Evolutionary conservation across 179 eudicot species (phyloP).

Genomic region (Spergularia azorica): DNA sequence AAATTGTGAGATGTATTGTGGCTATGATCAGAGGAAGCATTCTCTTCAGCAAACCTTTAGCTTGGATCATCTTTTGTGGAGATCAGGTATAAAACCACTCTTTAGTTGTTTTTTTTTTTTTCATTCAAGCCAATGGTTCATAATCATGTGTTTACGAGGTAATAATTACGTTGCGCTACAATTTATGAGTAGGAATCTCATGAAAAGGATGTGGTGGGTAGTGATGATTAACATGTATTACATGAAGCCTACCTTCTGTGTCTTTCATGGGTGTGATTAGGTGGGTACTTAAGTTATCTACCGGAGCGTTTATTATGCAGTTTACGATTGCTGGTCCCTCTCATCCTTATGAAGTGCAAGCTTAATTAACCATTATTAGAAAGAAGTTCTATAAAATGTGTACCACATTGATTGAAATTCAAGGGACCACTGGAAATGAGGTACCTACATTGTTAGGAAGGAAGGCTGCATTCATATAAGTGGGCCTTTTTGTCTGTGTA

Average conservation of each 20-base stretch:
- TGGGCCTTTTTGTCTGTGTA: neutral
- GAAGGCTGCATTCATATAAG: neutral
- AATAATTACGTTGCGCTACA: neutral
- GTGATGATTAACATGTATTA: neutral
- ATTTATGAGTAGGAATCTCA: neutral
- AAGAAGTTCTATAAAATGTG: conserved; percentile 14
- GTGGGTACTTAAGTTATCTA: conserved; percentile 14
- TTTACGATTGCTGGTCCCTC: conserved; percentile 19
- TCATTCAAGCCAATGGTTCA: neutral
- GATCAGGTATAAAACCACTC: conserved; percentile 63
- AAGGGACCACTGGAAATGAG: conserved; percentile 4
- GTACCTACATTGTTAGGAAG: neutral
- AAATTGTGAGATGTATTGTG: conserved; percentile 66
- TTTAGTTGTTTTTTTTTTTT: neutral
- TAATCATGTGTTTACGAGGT: neutral
- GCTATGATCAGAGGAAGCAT: conserved; percentile 75
- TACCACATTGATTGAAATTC: conserved; percentile 1
- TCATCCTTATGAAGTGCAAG: conserved; percentile 10
- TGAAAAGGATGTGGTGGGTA: conserved; percentile 8
- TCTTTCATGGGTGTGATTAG: conserved; percentile 18
- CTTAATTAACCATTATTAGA: neutral
- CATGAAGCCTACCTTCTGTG: neutral
- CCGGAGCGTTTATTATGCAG: conserved; percentile 16
- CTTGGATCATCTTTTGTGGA: conserved; percentile 88
- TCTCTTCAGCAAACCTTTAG: conserved; percentile 85